A percentile compares a stretch with the other conserved stretches of the same genome.
Conservation (phyloP, 2,329 filamentous ascomycete species). For the Trichoderma sp. region DNA sequence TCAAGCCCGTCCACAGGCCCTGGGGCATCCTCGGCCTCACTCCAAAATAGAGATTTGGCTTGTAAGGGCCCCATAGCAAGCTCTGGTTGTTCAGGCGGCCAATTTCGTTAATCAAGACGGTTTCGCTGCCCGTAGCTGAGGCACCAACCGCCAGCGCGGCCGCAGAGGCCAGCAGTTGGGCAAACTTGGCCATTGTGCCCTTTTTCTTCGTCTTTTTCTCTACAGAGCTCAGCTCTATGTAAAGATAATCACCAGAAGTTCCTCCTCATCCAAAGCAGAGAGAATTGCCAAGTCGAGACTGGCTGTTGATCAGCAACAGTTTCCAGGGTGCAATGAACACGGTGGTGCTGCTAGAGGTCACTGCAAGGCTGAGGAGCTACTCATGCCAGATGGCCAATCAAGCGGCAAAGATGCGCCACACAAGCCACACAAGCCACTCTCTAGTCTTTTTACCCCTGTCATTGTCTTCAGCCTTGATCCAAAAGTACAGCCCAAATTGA, state of each 20-base stretch:
- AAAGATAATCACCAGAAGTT: neutral
- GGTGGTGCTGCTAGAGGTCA: conserved; percentile 10
- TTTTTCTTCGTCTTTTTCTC: neutral
- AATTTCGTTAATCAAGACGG: conserved; percentile 49
- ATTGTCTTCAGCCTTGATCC: conserved; percentile 16
- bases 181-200: conserved; percentile 33
- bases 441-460: neutral
- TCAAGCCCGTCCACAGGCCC: conserved; percentile 75
- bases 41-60: conserved; percentile 92
- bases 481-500: neutral
- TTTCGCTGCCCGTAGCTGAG: conserved; percentile 32
- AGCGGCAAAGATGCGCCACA: neutral
- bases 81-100: conserved; percentile 69
- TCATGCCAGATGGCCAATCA: conserved; percentile 2
- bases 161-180: conserved; percentile 33
- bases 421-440: conserved; percentile 18
- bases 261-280: neutral
- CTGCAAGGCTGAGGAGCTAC: conserved; percentile 20
- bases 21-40: conserved; percentile 78
- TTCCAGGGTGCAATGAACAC: conserved; percentile 10
- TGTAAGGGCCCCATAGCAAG: conserved; percentile 93
- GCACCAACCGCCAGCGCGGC: conserved; percentile 29
- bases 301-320: neutral
- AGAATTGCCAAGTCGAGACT: neutral
- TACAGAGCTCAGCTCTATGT: conserved; percentile 8